Evolutionary conservation across 1,284 basidiomycete species (phyloP).

Genomic region (Coniophora puteana): DNA sequence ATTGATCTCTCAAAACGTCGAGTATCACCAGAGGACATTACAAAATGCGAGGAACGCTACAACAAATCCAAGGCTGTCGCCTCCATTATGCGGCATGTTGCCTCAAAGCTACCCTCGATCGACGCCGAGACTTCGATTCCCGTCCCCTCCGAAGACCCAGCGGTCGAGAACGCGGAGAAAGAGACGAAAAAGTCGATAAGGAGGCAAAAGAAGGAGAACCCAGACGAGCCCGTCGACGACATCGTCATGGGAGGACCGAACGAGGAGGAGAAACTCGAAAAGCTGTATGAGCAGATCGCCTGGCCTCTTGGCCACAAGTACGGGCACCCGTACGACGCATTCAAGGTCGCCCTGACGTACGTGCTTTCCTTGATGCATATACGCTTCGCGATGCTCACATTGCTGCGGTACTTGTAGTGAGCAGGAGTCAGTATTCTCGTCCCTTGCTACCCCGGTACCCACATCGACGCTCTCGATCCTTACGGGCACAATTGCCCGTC

Average conservation of each 20-base stretch:
- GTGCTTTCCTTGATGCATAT: slow-evolving; percentile 27
- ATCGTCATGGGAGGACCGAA: slow-evolving; percentile 49
- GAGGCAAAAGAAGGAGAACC: slow-evolving; percentile 40
- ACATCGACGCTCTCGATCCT: slow-evolving; percentile 64
- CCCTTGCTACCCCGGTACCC: slow-evolving; percentile 64
- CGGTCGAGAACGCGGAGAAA: slow-evolving; percentile 21
- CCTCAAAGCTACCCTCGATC: slow-evolving; percentile 73
- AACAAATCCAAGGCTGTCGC: slow-evolving; percentile 97
- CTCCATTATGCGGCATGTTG: slow-evolving; percentile 92
- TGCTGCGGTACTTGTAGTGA: slow-evolving; percentile 52
- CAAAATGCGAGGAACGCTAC: slow-evolving; percentile 97
- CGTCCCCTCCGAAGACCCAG: slow-evolving; percentile 31
- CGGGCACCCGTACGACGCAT: slow-evolving; percentile 96
- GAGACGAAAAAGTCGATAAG: slow-evolving; percentile 42
- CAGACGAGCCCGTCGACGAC: slow-evolving; percentile 33
- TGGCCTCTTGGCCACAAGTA: slow-evolving; percentile 95
- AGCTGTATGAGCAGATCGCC: slow-evolving; percentile 86
- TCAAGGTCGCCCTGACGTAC: slow-evolving; percentile 92
- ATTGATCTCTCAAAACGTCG: slow-evolving; percentile 99
- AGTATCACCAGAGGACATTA: slow-evolving; percentile 98
- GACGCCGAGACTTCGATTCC: slow-evolving; percentile 28
- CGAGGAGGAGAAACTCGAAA: slow-evolving; percentile 76
- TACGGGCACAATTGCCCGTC: slow-evolving; percentile 86
- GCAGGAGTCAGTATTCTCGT: slow-evolving; percentile 80
- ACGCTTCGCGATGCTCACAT: slow-evolving; percentile 5